Percentiles rank a stretch among this genome's conserved stretches.
phyloP scores from a whole-genome alignment of 306 rosid genomes.

The Pyrus betulifolia region DNA sequence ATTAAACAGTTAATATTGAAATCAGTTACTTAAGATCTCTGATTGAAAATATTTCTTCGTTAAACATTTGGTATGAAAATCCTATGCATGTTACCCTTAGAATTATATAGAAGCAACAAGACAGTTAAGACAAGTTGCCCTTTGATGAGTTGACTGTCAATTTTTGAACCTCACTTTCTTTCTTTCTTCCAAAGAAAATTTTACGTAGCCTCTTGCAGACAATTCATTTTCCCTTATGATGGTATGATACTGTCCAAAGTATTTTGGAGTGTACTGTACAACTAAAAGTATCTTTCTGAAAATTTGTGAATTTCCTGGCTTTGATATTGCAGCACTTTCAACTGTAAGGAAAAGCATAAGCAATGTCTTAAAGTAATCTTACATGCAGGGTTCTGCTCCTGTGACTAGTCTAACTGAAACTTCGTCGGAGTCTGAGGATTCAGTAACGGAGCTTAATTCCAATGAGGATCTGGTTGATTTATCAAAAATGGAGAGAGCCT shows the following conservation, averaged over 20 bases:
- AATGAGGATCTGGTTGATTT: constrained; percentile 23
- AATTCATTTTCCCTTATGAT: not conserved
- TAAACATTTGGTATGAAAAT: not conserved
- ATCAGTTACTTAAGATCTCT: not conserved
- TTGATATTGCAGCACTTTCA: not conserved
- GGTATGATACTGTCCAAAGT: not conserved
- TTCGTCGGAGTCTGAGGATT: constrained; percentile 71
- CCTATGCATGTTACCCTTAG: not conserved
- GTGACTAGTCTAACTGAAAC: constrained; percentile 69
- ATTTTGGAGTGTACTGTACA: not conserved
- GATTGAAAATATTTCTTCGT: not conserved
- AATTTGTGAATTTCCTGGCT: not conserved
- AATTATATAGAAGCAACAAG: not conserved
- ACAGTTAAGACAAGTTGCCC: not conserved
- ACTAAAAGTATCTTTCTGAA: not conserved
- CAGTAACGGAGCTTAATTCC: constrained; percentile 45
- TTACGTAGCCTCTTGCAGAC: not conserved
- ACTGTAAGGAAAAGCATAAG: not conserved
- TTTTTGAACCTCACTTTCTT: not conserved
- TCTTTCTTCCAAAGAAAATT: not conserved
- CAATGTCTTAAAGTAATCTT: constrained; percentile 8
- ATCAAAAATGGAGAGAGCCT: constrained; percentile 50
- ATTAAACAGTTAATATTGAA: not conserved
- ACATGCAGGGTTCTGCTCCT: constrained; percentile 73
- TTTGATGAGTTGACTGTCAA: not conserved